Evolutionary conservation across 106 monocot genomes (phyloP).

Genomic region (Gastrodia elata): DNA sequence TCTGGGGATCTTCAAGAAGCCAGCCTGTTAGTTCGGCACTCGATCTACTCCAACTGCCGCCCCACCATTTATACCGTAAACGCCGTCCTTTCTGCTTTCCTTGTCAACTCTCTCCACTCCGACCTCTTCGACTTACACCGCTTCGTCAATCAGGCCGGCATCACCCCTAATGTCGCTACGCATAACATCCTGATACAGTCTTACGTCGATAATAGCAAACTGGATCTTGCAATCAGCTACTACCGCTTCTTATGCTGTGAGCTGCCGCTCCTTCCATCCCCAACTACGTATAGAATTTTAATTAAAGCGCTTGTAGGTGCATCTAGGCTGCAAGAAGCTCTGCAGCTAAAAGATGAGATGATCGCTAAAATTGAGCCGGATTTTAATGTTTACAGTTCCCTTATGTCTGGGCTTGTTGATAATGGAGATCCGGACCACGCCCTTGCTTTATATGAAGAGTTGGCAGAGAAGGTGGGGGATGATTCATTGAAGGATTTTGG

Average conservation of each 20-base stretch:
- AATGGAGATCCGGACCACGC: conserved; percentile 34
- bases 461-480: conserved; percentile 51
- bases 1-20: conserved; percentile 73
- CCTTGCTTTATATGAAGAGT: conserved; percentile 44
- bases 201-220: conserved; percentile 53
- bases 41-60: conserved; percentile 90
- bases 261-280: conserved; percentile 51
- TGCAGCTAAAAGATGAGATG: conserved; percentile 72
- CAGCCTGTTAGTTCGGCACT: conserved; percentile 66
- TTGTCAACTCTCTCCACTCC: conserved; percentile 47
- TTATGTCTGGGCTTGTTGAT: conserved; percentile 57
- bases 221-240: conserved; percentile 67
- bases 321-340: conserved; percentile 35
- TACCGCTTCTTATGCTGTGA: conserved; percentile 43
- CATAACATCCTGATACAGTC: conserved; percentile 66
- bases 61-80: conserved; percentile 76
- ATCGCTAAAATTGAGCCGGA: conserved; percentile 39
- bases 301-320: conserved; percentile 52
- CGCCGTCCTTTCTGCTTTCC: conserved; percentile 59
- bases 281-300: conserved; percentile 68
- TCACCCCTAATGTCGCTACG: conserved; percentile 53
- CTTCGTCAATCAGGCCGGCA: conserved; percentile 67
- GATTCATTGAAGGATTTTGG: conserved; percentile 19
- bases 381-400: conserved; percentile 41
- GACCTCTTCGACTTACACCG: conserved; percentile 72